These are phyloP conservation scores for Penicillium thymicola DNA, from an alignment of 2,329 filamentous ascomycete species.

Conservation along the genomic window DNA sequence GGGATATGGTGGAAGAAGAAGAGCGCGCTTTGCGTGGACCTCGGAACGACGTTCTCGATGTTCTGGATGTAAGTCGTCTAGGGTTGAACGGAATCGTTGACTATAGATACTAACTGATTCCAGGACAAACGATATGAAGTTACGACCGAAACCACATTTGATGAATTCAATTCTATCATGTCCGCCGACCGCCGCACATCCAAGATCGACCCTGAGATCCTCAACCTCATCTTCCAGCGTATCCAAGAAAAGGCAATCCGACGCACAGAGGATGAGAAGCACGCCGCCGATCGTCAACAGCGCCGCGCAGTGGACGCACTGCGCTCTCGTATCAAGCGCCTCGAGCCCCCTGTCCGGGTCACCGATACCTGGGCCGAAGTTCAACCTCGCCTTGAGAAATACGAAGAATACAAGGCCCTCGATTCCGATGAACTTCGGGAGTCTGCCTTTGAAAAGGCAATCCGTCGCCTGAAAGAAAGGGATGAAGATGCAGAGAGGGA, in stretches of 20 bases:
- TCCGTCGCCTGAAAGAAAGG: slow-evolving; percentile 86
- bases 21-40: slow-evolving; percentile 79
- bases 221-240: slow-evolving; percentile 80
- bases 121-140: slow-evolving; percentile 92
- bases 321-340: slow-evolving; percentile 79
- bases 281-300: slow-evolving; percentile 77
- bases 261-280: slow-evolving; percentile 79
- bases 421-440: slow-evolving; percentile 78
- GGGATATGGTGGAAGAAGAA: slow-evolving; percentile 92
- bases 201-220: slow-evolving; percentile 75
- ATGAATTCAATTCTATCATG: slow-evolving; percentile 82
- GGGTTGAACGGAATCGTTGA: neutral
- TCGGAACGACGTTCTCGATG: slow-evolving; percentile 80
- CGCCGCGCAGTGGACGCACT: slow-evolving; percentile 80
- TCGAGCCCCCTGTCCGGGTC: slow-evolving; percentile 76
- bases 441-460: slow-evolving; percentile 84
- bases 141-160: slow-evolving; percentile 77
- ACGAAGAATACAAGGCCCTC: slow-evolving; percentile 79
- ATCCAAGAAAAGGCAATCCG: slow-evolving; percentile 82
- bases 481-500: slow-evolving; percentile 73
- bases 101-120: slow-evolving; percentile 35
- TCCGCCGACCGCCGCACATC: slow-evolving; percentile 83
- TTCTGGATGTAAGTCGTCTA: slow-evolving; percentile 69
- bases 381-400: slow-evolving; percentile 71
- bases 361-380: slow-evolving; percentile 88